Evolutionary conservation across 2,329 filamentous ascomycete genomes (phyloP), one percentile per base, ranked within the genome.

Genomic region (Chaetomiaceae sp.): DNA sequence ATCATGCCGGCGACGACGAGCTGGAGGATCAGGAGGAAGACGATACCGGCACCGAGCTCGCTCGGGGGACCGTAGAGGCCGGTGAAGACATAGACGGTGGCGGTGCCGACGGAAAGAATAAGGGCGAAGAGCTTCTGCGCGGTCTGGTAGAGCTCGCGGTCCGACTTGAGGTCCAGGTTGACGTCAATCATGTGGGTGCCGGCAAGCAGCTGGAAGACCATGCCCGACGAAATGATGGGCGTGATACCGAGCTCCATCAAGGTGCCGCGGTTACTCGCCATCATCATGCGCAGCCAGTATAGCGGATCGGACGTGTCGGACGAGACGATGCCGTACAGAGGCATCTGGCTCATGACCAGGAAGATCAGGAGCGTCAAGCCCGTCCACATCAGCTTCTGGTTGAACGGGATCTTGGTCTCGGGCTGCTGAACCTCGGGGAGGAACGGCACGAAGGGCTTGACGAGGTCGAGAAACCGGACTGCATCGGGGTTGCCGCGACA

Each of bases 281-380:
- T 83, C 83, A 98, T 96, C 91, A 98, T 97, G 72, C 93, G 86
- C 65, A 98, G 80, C 93, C 93, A 98, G 82, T 98, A 98, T 63
- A 98, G 79, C 60, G 93, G 94, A 74, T 98, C 94, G 52, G 93
- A 97, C 62, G 89, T 96, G 72, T 93, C 87, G 63, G 93, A 98
- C 47, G 93, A 98, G 65, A 98, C 94, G 71, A 98, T 98, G 73
- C 93, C 93, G 74, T 98, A 98, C 54, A 93, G 75, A 56, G 93
- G 90, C 93, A 98, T 97, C 76, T 96, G 93, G 75, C 89, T 96
- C 93, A 98, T 98, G 72, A 98, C 89, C 79, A 98, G 76, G 82
- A 98, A 98, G 75, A 97, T 94, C 69, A 98, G 77, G 61, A 98
- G 81, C 57, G 93, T 97, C 68, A 91, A 82, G 68, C 85, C 87